phyloP scores from a whole-genome alignment of 345 rosid species.

The Dipteronia dyeriana region DNA sequence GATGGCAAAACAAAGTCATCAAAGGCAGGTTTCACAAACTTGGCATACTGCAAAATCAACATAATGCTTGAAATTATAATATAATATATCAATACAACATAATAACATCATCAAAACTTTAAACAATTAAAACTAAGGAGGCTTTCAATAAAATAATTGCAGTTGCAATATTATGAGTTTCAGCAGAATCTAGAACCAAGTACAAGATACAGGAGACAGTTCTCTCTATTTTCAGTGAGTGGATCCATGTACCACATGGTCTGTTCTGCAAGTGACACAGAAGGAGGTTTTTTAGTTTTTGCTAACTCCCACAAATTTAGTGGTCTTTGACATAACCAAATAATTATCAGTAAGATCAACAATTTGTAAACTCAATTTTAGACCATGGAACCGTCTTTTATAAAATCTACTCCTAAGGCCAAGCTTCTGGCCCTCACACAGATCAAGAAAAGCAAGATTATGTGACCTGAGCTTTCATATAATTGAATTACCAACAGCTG shows the following conservation, averaged over 20 bases:
- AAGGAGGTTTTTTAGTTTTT: neutral
- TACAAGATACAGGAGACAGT: neutral
- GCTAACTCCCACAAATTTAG: neutral
- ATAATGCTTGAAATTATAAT: constrained; percentile 19
- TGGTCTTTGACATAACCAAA: neutral
- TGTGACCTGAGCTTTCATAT: neutral
- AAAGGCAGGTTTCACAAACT: constrained; percentile 99
- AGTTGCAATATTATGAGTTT: neutral
- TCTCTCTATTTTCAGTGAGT: neutral
- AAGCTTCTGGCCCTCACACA: neutral
- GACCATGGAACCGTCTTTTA: neutral
- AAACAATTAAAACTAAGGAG: neutral
- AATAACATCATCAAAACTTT: constrained; percentile 15
- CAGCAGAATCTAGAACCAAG: constrained; percentile 5
- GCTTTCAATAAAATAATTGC: neutral
- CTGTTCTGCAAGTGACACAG: neutral
- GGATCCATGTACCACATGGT: neutral
- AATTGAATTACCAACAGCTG: neutral
- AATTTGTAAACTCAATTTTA: neutral
- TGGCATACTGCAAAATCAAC: constrained; percentile 72
- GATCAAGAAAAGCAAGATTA: neutral
- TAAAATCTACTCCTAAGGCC: neutral
- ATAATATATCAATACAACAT: neutral
- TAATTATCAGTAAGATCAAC: neutral
- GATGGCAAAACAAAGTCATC: constrained; percentile 96